Evolutionary conservation across 495 filamentous ascomycete genomes (phyloP).

Genomic region (Hypoxylon lenormandii): DNA sequence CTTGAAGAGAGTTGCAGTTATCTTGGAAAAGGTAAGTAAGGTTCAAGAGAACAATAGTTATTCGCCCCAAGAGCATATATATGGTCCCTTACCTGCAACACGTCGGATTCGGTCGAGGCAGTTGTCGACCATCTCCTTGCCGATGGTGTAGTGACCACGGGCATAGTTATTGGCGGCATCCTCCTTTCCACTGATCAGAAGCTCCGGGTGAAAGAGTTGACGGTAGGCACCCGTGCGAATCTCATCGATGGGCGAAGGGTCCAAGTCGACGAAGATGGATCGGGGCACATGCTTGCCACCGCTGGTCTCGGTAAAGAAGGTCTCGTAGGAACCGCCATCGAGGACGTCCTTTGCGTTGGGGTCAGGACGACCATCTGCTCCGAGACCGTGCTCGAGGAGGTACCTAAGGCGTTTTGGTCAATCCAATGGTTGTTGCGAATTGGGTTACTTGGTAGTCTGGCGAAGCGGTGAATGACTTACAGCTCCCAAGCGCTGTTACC

Average conservation of each 20-base stretch:
- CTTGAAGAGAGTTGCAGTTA: conserved; percentile 90
- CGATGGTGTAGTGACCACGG: conserved; percentile 91
- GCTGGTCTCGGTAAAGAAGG: conserved; percentile 90
- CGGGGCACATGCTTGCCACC: conserved; percentile 90
- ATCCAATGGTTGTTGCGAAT: conserved; percentile 5
- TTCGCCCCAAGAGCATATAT: neutral
- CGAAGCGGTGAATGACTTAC: conserved; percentile 71
- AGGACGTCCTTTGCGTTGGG: conserved; percentile 70
- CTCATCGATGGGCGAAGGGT: conserved; percentile 92
- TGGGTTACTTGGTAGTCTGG: conserved; percentile 3
- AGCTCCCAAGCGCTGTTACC: conserved; percentile 96
- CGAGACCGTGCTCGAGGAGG: conserved; percentile 89
- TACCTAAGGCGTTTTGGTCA: conserved; percentile 68
- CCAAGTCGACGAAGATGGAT: conserved; percentile 88
- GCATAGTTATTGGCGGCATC: conserved; percentile 97
- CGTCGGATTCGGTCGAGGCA: conserved; percentile 87
- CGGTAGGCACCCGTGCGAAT: conserved; percentile 86
- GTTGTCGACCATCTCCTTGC: conserved; percentile 87
- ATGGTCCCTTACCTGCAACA: conserved; percentile 74
- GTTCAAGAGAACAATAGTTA: neutral
- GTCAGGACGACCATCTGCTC: conserved; percentile 76
- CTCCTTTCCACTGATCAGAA: conserved; percentile 89
- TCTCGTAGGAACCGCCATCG: conserved; percentile 81
- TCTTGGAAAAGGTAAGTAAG: conserved; percentile 66
- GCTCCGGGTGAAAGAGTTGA: conserved; percentile 89